Evolutionary conservation across 257 asterid species (phyloP).

Genomic region (Asclepias syriaca): DNA sequence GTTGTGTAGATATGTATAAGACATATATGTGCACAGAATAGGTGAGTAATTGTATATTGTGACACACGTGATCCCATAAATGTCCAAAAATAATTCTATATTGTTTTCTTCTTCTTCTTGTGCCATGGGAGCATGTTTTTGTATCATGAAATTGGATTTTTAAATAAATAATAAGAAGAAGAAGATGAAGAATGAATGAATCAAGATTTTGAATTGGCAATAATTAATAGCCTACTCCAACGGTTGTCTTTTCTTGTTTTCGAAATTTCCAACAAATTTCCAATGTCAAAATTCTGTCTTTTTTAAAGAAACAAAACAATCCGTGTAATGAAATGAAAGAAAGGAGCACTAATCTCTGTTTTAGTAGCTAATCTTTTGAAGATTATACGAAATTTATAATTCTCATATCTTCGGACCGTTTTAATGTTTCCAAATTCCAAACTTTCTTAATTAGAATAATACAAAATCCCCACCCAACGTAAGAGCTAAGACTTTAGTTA

Average conservation of each 20-base stretch:
- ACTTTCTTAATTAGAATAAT: background rate
- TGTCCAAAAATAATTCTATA: background rate
- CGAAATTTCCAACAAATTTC: conserved; percentile 7
- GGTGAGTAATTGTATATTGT: background rate
- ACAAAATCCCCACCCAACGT: background rate
- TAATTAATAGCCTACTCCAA: background rate
- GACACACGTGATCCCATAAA: conserved; percentile 10
- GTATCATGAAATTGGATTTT: no score
- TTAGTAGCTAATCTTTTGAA: background rate
- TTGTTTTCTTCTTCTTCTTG: background rate
- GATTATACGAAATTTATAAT: background rate
- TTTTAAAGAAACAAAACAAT: no score
- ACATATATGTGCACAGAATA: background rate
- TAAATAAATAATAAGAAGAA: no score
- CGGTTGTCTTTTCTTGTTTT: background rate
- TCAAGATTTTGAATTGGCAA: background rate
- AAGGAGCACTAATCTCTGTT: background rate
- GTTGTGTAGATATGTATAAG: background rate
- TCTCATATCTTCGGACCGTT: background rate
- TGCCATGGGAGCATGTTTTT: background rate
- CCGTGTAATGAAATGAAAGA: no score
- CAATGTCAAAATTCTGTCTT: background rate
- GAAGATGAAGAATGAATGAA: no score
- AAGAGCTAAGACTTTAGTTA: background rate
- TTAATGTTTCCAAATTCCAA: background rate